phyloP scores from a whole-genome alignment of 83 land plant species.

The Picea engelmannii region DNA sequence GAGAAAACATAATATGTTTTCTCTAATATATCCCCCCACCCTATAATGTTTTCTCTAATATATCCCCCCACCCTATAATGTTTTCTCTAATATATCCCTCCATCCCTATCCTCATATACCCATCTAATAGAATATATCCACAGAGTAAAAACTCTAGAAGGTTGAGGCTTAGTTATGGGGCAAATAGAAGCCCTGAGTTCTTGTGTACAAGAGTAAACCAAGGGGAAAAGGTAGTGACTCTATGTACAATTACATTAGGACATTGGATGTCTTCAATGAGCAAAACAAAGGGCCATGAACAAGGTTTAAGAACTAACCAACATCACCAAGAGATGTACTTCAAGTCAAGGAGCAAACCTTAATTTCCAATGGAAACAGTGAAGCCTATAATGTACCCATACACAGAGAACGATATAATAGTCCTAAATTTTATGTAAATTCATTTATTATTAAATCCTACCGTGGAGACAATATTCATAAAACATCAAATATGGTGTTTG shows the following conservation, averaged over 20 bases:
- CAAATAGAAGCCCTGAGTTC: constrained; percentile 16
- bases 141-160: constrained; percentile 16
- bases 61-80: too few relatives aligned
- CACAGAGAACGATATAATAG: constrained; percentile 31
- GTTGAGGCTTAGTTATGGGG: constrained; percentile 12
- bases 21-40: too few relatives aligned
- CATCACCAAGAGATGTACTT: neutral
- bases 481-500: constrained; percentile 65
- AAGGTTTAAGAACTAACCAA: neutral
- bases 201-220: constrained; percentile 28
- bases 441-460: constrained; percentile 54
- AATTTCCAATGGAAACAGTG: neutral
- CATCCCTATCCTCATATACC: constrained; percentile 1
- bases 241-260: constrained; percentile 21
- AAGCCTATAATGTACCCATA: too few relatives aligned
- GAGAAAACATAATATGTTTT: too few relatives aligned
- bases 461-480: constrained; percentile 71
- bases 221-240: neutral
- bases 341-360: neutral
- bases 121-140: constrained; percentile 22
- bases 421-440: constrained; percentile 26
- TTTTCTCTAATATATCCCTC: too few relatives aligned
- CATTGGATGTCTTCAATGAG: constrained; percentile 34
- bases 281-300: constrained; percentile 52
- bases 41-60: too few relatives aligned